These are phyloP conservation scores for Gynochthodes officinalis DNA, from an alignment of 257 asterid species.

Conservation along the genomic window DNA sequence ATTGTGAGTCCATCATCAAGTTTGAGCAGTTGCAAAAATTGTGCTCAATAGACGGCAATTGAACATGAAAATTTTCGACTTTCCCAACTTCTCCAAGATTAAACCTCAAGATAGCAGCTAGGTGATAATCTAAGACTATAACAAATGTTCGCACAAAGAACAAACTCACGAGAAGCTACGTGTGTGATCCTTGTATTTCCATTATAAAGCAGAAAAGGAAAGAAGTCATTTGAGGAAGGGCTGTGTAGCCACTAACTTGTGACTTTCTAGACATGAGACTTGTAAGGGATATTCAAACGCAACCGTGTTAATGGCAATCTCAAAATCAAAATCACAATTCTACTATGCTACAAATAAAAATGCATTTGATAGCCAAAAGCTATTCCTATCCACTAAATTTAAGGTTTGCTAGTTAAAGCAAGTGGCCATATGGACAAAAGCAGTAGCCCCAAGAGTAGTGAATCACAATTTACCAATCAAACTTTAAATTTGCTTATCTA, in stretches of 20 bases:
- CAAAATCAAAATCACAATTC: neutral
- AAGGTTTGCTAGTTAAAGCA: neutral
- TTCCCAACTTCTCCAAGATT: neutral
- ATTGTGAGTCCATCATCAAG: too few species aligned
- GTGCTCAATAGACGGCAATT: neutral
- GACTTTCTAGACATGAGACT: too few species aligned
- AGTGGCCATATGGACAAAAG: neutral
- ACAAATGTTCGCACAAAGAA: too few species aligned
- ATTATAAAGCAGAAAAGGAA: too few species aligned
- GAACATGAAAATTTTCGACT: neutral
- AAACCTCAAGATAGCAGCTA: neutral
- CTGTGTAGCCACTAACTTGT: too few species aligned
- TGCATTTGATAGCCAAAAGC: neutral
- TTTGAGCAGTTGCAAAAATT: too few species aligned
- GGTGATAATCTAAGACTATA: too few species aligned
- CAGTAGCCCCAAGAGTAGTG: neutral
- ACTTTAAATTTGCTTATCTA: neutral
- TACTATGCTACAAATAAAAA: neutral
- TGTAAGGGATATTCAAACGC: too few species aligned
- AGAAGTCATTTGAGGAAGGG: too few species aligned
- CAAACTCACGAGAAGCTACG: too few species aligned
- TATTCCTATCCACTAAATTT: neutral
- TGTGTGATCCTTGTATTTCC: too few species aligned
- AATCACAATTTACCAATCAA: neutral
- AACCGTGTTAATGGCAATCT: neutral